A percentile compares a stretch with the other conserved stretches of the same genome.
Conservation (phyloP, 768 basidiomycete genomes). For the Rubroboletus satanas region DNA sequence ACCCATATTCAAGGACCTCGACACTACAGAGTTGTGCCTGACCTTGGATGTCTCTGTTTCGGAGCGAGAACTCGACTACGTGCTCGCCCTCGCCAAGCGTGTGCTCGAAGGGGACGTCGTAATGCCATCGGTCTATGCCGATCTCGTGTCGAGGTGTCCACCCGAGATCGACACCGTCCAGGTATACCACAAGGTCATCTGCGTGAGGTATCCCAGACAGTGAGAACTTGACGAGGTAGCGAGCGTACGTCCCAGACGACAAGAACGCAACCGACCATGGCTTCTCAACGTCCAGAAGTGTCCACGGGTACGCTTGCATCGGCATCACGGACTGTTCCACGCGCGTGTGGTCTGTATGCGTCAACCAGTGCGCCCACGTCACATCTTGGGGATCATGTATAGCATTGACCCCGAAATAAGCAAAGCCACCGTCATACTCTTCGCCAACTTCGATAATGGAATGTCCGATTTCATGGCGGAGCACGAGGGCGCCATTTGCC, state of each 20-base stretch:
- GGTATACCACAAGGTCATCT: slow-evolving; percentile 49
- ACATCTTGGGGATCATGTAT: slow-evolving; percentile 41
- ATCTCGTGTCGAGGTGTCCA: slow-evolving; percentile 53
- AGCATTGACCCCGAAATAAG: slow-evolving; percentile 69
- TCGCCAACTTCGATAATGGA: slow-evolving; percentile 77
- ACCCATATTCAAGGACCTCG: slow-evolving; percentile 71
- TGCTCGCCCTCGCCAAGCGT: slow-evolving; percentile 51
- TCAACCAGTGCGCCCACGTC: slow-evolving; percentile 74
- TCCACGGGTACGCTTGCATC: slow-evolving; percentile 74
- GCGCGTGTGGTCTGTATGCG: slow-evolving; percentile 34
- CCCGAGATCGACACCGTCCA: slow-evolving; percentile 57
- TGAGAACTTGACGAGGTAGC: slow-evolving; percentile 65
- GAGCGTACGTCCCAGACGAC: slow-evolving; percentile 60
- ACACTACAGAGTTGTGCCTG: slow-evolving; percentile 72
- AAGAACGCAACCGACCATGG: slow-evolving; percentile 60
- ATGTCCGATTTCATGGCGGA: slow-evolving; percentile 79
- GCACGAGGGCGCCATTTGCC: slow-evolving; percentile 68
- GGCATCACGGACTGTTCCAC: slow-evolving; percentile 73
- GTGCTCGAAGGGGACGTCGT: slow-evolving; percentile 48
- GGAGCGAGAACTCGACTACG: slow-evolving; percentile 53
- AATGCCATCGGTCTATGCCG: slow-evolving; percentile 73
- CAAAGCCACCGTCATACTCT: slow-evolving; percentile 77
- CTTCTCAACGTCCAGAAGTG: slow-evolving; percentile 54
- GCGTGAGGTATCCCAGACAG: slow-evolving; percentile 62
- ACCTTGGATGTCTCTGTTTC: slow-evolving; percentile 45